These are phyloP conservation scores for Myxozyma udenii DNA, from an alignment of 805 yeast genomes.

Conservation along the genomic window DNA sequence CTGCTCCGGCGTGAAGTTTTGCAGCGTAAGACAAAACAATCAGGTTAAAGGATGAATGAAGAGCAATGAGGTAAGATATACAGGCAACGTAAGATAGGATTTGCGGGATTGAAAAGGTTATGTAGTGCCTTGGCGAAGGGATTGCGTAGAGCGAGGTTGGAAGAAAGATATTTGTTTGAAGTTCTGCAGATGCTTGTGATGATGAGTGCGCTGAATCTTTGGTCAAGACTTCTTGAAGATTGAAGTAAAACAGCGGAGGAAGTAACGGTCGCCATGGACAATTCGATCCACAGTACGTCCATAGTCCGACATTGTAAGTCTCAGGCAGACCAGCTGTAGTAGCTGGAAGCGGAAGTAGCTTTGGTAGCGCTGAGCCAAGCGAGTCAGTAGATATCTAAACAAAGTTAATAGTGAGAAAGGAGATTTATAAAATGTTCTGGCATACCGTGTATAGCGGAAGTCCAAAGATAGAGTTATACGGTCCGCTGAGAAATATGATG, in stretches of 20 bases:
- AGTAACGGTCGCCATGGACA: constrained; percentile 13
- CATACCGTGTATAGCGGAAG: constrained; percentile 12
- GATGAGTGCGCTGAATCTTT: constrained; percentile 6
- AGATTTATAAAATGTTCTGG: no score
- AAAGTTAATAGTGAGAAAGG: not conserved
- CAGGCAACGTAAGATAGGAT: constrained; percentile 6
- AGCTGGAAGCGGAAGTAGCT: constrained; percentile 13
- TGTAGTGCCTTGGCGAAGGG: not conserved
- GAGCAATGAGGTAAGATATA: constrained; percentile 7
- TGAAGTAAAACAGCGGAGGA: constrained; percentile 20
- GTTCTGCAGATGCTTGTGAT: constrained; percentile 7
- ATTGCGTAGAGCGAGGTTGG: constrained; percentile 12
- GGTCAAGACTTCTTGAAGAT: no score
- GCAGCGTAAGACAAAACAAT: not conserved
- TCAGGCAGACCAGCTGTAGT: constrained; percentile 24
- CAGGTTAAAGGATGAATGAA: constrained; percentile 7
- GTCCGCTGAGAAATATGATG: constrained; percentile 4
- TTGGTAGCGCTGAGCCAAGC: constrained; percentile 21
- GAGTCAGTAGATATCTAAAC: constrained; percentile 16
- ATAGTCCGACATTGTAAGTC: constrained; percentile 21
- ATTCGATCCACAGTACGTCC: constrained; percentile 21
- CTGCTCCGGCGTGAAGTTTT: no score
- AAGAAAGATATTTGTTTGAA: constrained; percentile 17
- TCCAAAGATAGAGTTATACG: not conserved
- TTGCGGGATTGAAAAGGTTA: constrained; percentile 8